phyloP scores from a whole-genome alignment of 306 rosid genomes.

The Lathyrus sativus region DNA sequence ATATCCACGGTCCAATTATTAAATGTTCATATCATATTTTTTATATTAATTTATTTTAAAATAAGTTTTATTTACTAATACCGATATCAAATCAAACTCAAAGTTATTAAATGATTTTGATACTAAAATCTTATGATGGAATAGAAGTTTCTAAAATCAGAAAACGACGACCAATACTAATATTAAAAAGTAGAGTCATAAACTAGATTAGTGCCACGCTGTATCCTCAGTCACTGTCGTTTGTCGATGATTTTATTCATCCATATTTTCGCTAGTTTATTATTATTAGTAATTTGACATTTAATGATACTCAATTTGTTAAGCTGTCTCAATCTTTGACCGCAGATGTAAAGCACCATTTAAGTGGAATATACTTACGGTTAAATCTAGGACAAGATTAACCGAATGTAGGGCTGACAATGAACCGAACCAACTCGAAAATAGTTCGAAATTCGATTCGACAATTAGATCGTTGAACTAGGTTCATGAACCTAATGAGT shows the following conservation, averaged over 20 bases:
- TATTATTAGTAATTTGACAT: not conserved
- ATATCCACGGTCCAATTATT: no score
- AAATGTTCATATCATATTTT: no score
- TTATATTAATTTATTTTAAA: no score
- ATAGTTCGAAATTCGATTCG: no score
- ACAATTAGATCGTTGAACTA: no score
- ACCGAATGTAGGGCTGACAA: no score
- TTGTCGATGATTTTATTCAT: constrained; percentile 1
- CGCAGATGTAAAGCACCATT: constrained; percentile 17
- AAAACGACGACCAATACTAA: constrained; percentile 11
- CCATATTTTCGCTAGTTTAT: not conserved
- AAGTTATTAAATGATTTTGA: not conserved
- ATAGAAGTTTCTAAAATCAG: constrained; percentile 43
- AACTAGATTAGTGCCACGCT: constrained; percentile 31
- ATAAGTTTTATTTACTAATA: no score
- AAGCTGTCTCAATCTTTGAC: constrained; percentile 39
- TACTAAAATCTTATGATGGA: constrained; percentile 37
- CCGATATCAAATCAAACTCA: no score
- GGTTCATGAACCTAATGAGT: no score
- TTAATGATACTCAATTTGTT: constrained; percentile 24
- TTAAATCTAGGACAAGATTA: constrained; percentile 25
- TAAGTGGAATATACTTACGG: constrained; percentile 33
- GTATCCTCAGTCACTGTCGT: constrained; percentile 44
- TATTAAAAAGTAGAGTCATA: not conserved
- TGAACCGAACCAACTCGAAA: no score